phyloP scores from a whole-genome alignment of 352 stramenopile species.

The Phytopythium oedochilum region DNA sequence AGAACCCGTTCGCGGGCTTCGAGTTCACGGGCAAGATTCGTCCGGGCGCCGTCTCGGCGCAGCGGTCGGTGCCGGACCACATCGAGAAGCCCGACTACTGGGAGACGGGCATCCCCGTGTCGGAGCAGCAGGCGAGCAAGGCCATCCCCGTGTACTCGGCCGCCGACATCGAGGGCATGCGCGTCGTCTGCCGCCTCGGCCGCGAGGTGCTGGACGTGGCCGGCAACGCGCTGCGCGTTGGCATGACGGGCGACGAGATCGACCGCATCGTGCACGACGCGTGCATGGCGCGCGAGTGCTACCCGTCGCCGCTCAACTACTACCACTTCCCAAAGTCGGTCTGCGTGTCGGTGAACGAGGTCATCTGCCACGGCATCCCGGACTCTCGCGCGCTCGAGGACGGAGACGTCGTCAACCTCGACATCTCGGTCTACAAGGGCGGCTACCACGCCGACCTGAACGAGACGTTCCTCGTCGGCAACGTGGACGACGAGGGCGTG shows the following conservation, averaged over 20 bases:
- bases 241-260: conserved; percentile 95
- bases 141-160: conserved; percentile 89
- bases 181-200: conserved; percentile 69
- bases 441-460: conserved; percentile 97
- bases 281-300: conserved; percentile 85
- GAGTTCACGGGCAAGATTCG: conserved; percentile 76
- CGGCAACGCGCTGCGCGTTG: conserved; percentile 69
- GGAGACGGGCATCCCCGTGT: conserved; percentile 56
- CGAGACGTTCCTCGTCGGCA: conserved; percentile 97
- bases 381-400: conserved; percentile 91
- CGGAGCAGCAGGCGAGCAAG: conserved; percentile 47
- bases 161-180: conserved; percentile 92
- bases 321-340: conserved; percentile 94
- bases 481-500: conserved; percentile 89
- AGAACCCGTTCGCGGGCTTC: conserved; percentile 48
- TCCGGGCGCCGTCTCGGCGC: conserved; percentile 68
- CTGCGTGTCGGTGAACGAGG: conserved; percentile 88
- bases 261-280: conserved; percentile 92
- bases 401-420: conserved; percentile 98
- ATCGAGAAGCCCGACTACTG: conserved; percentile 91
- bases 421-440: conserved; percentile 95
- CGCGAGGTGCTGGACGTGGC: conserved; percentile 95
- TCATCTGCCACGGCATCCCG: conserved; percentile 96
- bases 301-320: conserved; percentile 97
- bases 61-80: conserved; percentile 53